A percentile compares a stretch with the other conserved stretches of the same genome.
phyloP scores from a whole-genome alignment of 495 filamentous ascomycete genomes.

The Talaromyces wortmannii region DNA sequence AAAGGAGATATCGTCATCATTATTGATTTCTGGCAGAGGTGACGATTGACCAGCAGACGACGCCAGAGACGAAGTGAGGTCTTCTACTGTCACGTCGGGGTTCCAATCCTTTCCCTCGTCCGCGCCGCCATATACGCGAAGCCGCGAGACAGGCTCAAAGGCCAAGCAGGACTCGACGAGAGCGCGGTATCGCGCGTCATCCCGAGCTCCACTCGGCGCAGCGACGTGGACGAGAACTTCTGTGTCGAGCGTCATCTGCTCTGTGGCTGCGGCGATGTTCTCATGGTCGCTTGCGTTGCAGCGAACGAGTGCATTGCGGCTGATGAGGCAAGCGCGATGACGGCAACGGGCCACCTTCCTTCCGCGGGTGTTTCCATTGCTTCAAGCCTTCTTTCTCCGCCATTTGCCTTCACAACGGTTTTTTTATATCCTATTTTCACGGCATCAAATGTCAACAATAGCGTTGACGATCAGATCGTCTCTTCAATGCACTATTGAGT shows the following conservation, averaged over 20 bases:
- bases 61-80: background rate
- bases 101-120: conserved; percentile 2
- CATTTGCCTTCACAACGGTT: no score
- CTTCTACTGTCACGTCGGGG: background rate
- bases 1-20: background rate
- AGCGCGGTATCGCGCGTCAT: conserved; percentile 58
- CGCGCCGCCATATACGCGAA: conserved; percentile 2
- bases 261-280: background rate
- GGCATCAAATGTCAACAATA: no score
- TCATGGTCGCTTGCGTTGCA: background rate
- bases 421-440: no score
- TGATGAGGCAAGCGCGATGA: no score
- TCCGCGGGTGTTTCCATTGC: no score
- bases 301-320: no score
- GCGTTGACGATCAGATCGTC: no score
- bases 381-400: no score
- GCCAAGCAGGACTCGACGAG: conserved; percentile 54
- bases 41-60: background rate
- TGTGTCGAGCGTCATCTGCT: conserved; percentile 5
- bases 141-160: conserved; percentile 40
- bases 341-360: no score
- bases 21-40: background rate
- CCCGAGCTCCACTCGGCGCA: conserved; percentile 50
- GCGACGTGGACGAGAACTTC: conserved; percentile 67
- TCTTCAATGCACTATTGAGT: no score